These are phyloP conservation scores for Rhazya stricta DNA, from an alignment of 257 asterid species.

Conservation along the genomic window DNA sequence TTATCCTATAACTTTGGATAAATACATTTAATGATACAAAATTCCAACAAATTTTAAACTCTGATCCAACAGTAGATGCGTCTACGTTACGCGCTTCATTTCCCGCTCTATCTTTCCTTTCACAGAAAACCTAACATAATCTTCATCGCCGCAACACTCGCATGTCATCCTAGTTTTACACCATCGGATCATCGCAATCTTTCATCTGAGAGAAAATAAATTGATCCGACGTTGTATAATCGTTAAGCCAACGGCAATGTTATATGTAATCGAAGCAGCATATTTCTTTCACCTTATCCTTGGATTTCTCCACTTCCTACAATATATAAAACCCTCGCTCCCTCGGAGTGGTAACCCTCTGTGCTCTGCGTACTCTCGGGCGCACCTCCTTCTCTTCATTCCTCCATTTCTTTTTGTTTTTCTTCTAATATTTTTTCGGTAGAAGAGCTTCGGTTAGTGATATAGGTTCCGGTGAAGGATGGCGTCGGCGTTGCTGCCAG, in stretches of 20 bases:
- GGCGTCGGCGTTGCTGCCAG: constrained; percentile 57
- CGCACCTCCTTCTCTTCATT: neutral
- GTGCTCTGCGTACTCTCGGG: constrained; percentile 8
- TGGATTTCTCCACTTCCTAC: constrained; percentile 10
- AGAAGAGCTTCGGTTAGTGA: constrained; percentile 20
- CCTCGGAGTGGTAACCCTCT: neutral
- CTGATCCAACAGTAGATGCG: neutral
- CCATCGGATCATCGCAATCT: neutral
- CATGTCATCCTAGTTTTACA: neutral
- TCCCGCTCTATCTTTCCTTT: constrained; percentile 12
- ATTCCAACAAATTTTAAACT: neutral
- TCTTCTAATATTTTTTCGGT: constrained; percentile 1
- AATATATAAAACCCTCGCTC: constrained; percentile 21
- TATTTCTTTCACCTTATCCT: constrained; percentile 22
- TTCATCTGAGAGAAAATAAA: neutral
- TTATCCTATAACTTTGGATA: too few species aligned
- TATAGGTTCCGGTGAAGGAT: constrained; percentile 27
- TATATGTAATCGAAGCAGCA: neutral
- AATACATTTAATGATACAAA: too few species aligned
- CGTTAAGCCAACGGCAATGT: neutral
- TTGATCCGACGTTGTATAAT: neutral
- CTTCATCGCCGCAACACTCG: neutral
- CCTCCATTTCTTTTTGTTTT: neutral
- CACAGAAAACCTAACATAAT: neutral
- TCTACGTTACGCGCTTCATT: constrained; percentile 9